A percentile compares a stretch with the other conserved stretches of the same genome.
These are phyloP conservation scores for Globisporangium yorkense DNA, from an alignment of 352 stramenopile species.

Conservation along the genomic window DNA sequence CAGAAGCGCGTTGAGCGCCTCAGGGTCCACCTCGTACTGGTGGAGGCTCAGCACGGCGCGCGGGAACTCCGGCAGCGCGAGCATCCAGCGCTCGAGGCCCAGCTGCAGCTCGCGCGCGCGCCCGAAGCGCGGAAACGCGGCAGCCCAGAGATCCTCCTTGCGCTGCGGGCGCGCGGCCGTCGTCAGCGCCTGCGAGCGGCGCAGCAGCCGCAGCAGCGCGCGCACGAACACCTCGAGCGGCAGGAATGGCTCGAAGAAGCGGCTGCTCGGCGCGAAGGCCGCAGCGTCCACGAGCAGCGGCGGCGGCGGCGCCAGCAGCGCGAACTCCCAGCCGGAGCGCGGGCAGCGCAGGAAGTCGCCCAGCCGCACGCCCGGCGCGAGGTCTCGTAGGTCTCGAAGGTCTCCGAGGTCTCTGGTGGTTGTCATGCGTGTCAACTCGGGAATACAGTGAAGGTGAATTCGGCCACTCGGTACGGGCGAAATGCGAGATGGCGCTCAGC, in stretches of 20 bases:
- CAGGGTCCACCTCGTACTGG: constrained; percentile 1
- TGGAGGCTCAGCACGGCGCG: constrained; percentile 6
- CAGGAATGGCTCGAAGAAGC: constrained; percentile 1
- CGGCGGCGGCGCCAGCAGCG: neutral
- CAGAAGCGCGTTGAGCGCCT: neutral
- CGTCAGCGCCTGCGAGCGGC: constrained; percentile 1
- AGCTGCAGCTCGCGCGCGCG: neutral
- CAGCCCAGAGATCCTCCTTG: constrained; percentile 4
- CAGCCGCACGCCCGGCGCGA: neutral
- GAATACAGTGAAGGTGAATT: too few species aligned
- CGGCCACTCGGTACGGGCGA: too few species aligned
- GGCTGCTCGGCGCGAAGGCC: constrained; percentile 2
- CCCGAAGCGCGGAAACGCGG: neutral
- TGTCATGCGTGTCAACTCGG: too few species aligned
- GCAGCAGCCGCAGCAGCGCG: neutral
- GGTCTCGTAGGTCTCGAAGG: too few species aligned
- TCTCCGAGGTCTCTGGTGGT: too few species aligned
- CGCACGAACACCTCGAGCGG: neutral
- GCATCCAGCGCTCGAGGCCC: constrained; percentile 4
- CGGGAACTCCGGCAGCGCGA: constrained; percentile 2
- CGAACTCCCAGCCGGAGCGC: constrained; percentile 6
- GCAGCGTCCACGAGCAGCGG: constrained; percentile 6
- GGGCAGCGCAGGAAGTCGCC: neutral
- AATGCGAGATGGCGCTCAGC: too few species aligned
- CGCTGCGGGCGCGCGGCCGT: neutral